These are phyloP conservation scores for Pythium biforme DNA, from an alignment of 352 stramenopile species.

Conservation along the genomic window DNA sequence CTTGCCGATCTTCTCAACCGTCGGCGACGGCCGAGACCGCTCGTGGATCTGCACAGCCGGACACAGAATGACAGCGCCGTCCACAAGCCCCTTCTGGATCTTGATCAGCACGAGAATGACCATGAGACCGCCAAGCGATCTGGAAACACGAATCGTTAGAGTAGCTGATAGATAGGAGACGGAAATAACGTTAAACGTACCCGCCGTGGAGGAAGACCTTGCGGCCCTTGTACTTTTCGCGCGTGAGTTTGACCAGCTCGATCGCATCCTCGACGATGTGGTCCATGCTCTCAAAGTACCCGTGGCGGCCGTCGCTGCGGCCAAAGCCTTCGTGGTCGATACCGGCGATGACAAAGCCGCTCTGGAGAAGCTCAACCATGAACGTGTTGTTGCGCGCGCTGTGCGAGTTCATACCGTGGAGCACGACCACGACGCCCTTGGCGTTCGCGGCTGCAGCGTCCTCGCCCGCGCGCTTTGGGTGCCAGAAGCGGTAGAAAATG, in stretches of 20 bases:
- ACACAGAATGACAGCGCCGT: slow-evolving; percentile 70
- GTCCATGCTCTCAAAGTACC: slow-evolving; percentile 66
- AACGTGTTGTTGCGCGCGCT: slow-evolving; percentile 76
- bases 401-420: slow-evolving; percentile 80
- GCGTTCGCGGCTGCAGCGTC: slow-evolving; percentile 23
- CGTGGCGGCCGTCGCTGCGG: slow-evolving; percentile 69
- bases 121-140: slow-evolving; percentile 69
- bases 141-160: slow-evolving; percentile 26
- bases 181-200: slow-evolving; percentile 28
- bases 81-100: slow-evolving; percentile 44
- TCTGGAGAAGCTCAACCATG: slow-evolving; percentile 62
- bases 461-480: slow-evolving; percentile 43
- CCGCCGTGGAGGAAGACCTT: slow-evolving; percentile 75
- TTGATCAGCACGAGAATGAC: slow-evolving; percentile 59
- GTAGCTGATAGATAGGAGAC: background rate
- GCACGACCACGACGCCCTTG: slow-evolving; percentile 61
- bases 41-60: slow-evolving; percentile 69
- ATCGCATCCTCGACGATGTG: slow-evolving; percentile 70
- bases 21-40: slow-evolving; percentile 41
- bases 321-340: slow-evolving; percentile 79
- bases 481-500: slow-evolving; percentile 76
- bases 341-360: slow-evolving; percentile 61
- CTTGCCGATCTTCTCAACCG: slow-evolving; percentile 49
- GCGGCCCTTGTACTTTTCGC: slow-evolving; percentile 54
- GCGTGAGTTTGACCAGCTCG: slow-evolving; percentile 51